Evolutionary conservation across 768 basidiomycete genomes (phyloP), one percentile per base, ranked within the genome.

Genomic region (Hericium alpestre): DNA sequence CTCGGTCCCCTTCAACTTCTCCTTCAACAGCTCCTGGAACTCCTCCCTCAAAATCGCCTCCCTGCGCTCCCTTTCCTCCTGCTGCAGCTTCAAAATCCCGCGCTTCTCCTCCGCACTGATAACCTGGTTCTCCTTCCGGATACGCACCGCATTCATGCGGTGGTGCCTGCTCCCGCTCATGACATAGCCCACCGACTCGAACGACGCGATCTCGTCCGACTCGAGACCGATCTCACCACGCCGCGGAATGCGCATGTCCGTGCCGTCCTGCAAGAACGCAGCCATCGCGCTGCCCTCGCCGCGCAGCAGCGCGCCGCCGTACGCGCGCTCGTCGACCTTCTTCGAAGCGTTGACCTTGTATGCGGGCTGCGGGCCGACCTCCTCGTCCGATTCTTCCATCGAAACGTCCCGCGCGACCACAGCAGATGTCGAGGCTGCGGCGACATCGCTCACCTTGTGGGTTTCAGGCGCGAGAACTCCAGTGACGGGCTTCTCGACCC

Each of bases 201-300:
- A 97, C 67, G 79, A 69, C 6, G 86, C 93, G 62, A 99, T 99
- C 69, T 91, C 82, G 32, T 84, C 83, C 12, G 91, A 84, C 10
- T 87, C 86, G 62, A 99, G 74, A 56, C 96, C 96, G 63, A 99
- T 98, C 73, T 99, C 96, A 72, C 96, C 96, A 78, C 96, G 90
- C 61, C 96, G 91, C 1, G 96, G 96, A 65, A 98, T 99, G 68
- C 96, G 94, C 11, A 77, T 63, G 54, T 88, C 80, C 13, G 86
- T 82, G 60, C 78, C 71, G 61, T 96, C 95, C 67, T 89, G 78
- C 56, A 97, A 80, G 79, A 88, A 99, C 46, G 92, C 91, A 1
- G 96, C 96, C 93, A 99, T 98, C 39, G 96, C 96, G 61, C 86
- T 87, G 53, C 93, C 96, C 78, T 99, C 96, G 54, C 96, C 96